phyloP scores from a whole-genome alignment of 805 yeast genomes.

The Pichia scutulata region DNA sequence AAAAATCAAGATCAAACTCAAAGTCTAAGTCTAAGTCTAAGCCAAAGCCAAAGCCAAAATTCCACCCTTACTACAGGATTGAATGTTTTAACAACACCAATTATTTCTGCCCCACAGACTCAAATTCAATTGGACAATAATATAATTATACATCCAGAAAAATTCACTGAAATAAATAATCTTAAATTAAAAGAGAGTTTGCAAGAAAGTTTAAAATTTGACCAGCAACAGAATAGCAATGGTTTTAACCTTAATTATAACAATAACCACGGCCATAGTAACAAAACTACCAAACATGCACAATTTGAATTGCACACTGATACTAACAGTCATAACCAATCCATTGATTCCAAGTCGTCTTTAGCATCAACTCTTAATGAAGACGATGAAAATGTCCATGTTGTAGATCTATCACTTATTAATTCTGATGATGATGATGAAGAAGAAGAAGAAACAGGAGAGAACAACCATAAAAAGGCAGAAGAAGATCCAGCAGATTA shows the following conservation, averaged over 20 bases:
- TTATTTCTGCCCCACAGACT: neutral
- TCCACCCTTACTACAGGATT: neutral
- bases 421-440: constrained; percentile 24
- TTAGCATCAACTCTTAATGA: neutral
- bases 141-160: neutral
- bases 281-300: neutral
- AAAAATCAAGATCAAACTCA: neutral
- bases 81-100: neutral
- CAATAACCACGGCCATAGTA: too few species aligned
- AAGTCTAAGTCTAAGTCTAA: neutral
- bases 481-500: constrained; percentile 88
- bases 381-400: constrained; percentile 7
- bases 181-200: neutral
- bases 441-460: constrained; percentile 27
- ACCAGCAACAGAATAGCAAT: neutral
- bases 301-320: neutral
- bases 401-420: constrained; percentile 7
- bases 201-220: neutral
- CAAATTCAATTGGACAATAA: neutral
- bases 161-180: neutral
- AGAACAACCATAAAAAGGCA: constrained; percentile 32
- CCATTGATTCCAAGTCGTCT: neutral
- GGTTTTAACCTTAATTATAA: too few species aligned
- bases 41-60: too few species aligned
- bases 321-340: too few species aligned